Base-by-base conservation (phyloP, 2,329 filamentous ascomycete species). In the Huntiella decipiens region DNA sequence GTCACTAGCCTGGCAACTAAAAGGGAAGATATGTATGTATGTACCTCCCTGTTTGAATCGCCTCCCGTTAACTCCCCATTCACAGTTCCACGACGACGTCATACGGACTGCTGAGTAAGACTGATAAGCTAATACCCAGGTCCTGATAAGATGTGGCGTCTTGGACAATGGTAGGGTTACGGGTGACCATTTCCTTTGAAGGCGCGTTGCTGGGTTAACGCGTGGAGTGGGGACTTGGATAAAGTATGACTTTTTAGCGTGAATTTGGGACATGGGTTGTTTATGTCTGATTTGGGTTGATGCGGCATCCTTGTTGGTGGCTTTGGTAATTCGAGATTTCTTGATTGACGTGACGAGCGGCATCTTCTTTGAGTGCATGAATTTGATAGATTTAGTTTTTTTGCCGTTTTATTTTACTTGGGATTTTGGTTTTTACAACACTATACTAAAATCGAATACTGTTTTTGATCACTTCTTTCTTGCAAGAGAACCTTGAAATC, bases 71-170 rank as follows among this genome's bases (percentile, higher is more conserved):
- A 11, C 37, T 38, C 15, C 19, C 37, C 15, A 11, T 17, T 38
- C n/a, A 15, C 15, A 38, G 19, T 19, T 19, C 19, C 37, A 16
- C 33, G 32, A 38, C 13, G 46, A 48, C 46, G 46, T 48, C 46
- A 48, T 48, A 39, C 44, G 46, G 15, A 13, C 46, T 11, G 40
- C 35, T 48, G 46, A 48, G 34, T 48, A 48, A 48, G 46, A 28
- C 5, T 7, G 16, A 16, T 13, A 33, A 34, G 11, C 19, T n/a
- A 32, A 38, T 16, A 28, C 15, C 38, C 22, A 46, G 15, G 16
- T 10, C 6, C 16, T 36, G 46, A 48, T 48, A 48, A 48, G 41
- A 5, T 15, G 22, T 10, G 22, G 22, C 6, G 22, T 7, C 22
- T 1, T 28, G 7, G 22, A 3, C 22, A 28, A 10, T 28, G 7